phyloP scores from a whole-genome alignment of 2,329 filamentous ascomycete genomes.

The Exophiala spinifera region DNA sequence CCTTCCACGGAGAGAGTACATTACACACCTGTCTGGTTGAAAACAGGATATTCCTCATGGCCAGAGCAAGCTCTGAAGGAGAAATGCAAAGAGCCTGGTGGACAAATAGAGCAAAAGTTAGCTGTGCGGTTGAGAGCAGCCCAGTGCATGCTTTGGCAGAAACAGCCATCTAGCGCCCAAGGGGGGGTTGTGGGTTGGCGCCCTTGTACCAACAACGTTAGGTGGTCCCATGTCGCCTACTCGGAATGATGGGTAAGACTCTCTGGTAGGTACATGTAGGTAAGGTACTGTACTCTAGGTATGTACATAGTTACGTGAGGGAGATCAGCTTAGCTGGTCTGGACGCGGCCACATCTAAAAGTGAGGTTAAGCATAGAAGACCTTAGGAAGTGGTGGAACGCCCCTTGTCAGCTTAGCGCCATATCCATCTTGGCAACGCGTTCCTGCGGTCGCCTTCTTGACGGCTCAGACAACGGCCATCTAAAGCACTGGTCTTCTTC shows the following conservation, averaged over 20 bases:
- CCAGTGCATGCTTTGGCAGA: no score
- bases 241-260: no score
- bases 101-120: no score
- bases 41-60: neutral
- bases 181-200: no score
- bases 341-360: neutral
- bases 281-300: neutral
- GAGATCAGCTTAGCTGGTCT: neutral
- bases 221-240: no score
- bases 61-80: no score
- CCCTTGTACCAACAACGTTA: no score
- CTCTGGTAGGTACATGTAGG: no score
- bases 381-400: no score
- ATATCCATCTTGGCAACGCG: conserved; percentile 7
- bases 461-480: neutral
- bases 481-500: neutral
- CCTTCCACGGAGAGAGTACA: neutral
- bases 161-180: neutral
- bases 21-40: neutral
- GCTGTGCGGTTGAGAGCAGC: no score
- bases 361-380: neutral
- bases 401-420: conserved; percentile 4
- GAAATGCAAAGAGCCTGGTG: no score
- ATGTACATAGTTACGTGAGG: neutral
- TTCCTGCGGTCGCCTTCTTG: conserved; percentile 12